Evolutionary conservation across 768 basidiomycete species (phyloP), one percentile per base, ranked within the genome.

Genomic region (Naganishia antarctica): DNA sequence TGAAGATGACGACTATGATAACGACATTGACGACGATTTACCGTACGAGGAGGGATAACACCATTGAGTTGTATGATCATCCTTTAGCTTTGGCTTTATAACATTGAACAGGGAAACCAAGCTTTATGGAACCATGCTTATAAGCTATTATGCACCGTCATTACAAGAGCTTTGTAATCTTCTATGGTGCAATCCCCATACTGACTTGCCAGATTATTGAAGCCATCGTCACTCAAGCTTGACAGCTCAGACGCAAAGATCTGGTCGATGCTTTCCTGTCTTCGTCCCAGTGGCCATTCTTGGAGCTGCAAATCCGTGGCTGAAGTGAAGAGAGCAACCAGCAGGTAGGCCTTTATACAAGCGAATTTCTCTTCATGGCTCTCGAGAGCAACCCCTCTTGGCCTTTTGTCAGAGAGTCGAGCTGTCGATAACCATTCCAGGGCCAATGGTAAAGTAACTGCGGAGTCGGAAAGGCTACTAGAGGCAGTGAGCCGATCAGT

Each of bases 1-100:
- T 21, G 37, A 48, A n/a, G 60, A 62, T 12, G 61, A 62, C 23
- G 60, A 61, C n/a, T 48, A 48, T 50, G 26, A 62, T 12, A 48
- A 62, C 23, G 60, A 61, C n/a, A 31, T 34, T 50, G 26, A 62
- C 28, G 61, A 62, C 12, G 37, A 50, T 40, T 43, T 62, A n/a
- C 50, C 50, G 28, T 57, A 57, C 23, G 53, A 57, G 40, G 34
- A 57, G 21, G 53, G 34, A 21, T 57, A 34, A 57, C 15, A 2
- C 15, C 7, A 37, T 37, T 2, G 3, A 11, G 12, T 37, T 57
- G 47, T 49, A 49, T 8, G 18, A 26, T 25, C 5, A n/a, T n/a
- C n/a, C n/a, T n/a, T n/a, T n/a, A n/a, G n/a, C n/a, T n/a, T n/a
- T n/a, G n/a, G n/a, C n/a, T n/a, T n/a, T n/a, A n/a, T n/a, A n/a